Evolutionary conservation across 495 filamentous ascomycete species (phyloP), one percentile per base, ranked within the genome.

Genomic region (Mycothermus thermophilus): DNA sequence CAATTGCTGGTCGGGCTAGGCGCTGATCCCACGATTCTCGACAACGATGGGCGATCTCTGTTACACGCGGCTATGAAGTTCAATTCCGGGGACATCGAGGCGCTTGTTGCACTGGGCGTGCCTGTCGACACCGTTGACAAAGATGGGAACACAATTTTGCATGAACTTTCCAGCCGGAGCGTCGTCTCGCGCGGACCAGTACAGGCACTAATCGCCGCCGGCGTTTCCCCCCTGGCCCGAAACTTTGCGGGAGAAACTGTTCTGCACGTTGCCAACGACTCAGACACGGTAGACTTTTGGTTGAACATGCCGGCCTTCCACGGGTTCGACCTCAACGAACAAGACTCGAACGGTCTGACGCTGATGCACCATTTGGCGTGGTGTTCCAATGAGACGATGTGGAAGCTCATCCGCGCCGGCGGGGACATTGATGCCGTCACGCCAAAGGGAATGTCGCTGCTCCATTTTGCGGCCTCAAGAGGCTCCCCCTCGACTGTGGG

Each of bases 191-290:
- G 10, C 9, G 21, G 31, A 20, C 8, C 13, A 10, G 8, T 37
- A 14, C 27, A 17, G 15, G 5, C 31, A 7, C 20, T 37, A 18
- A 2, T 37, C n/a, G 27, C 24, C 8, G 35, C 27, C 3, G 35
- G 35, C 1, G 28, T n/a, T 4, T 14, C 11, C 14, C 35, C 35
- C 5, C 35, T 30, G 21, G 27, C 26, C 6, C 27, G 13, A 13
- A 37, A 37, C 27, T 4, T 28, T n/a, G 20, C 15, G 20, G 20
- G 27, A 12, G 27, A 31, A 28, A 30, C 35, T 6, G 27, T n/a
- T 1, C 26, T 37, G 7, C 35, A 37, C 27, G 13, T 30, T 1
- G 35, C 35, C 9, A 8, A 6, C 14, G 19, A 18, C 20, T 2
- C 0, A 21, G 8, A 24, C 12, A 17, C 8, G 13, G 27, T 37